These are phyloP conservation scores for Carex parvula DNA, from an alignment of 176 grass and related monocot genomes.

Conservation along the genomic window DNA sequence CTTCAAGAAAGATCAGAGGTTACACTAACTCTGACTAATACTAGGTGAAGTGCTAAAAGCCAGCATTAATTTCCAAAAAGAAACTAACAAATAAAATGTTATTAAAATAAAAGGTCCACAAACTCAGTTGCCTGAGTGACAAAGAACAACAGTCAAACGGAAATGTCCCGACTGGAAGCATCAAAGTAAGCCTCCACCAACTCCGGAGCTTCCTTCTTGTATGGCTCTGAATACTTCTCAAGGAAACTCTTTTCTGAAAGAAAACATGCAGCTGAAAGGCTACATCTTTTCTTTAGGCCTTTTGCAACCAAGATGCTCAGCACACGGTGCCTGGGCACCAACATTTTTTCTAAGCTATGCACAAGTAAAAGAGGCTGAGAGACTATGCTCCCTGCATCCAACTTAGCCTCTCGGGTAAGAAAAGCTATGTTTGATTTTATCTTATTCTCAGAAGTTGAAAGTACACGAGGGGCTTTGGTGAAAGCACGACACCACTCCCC, in stretches of 20 bases:
- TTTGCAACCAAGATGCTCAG: neutral
- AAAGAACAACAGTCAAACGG: too few relatives aligned
- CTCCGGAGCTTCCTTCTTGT: neutral
- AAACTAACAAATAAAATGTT: too few relatives aligned
- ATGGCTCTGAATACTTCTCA: neutral
- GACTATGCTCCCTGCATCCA: neutral
- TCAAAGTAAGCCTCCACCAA: too few relatives aligned
- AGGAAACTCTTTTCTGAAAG: neutral
- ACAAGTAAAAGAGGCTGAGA: neutral
- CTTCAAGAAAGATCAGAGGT: too few relatives aligned
- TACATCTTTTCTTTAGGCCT: neutral
- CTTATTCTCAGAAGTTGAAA: neutral
- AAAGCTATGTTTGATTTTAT: slow-evolving; percentile 10
- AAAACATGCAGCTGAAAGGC: neutral
- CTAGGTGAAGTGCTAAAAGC: too few relatives aligned
- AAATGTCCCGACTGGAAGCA: too few relatives aligned
- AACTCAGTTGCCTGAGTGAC: too few relatives aligned
- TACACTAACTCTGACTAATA: too few relatives aligned
- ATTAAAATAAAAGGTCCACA: too few relatives aligned
- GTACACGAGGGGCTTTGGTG: neutral
- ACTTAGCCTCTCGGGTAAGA: neutral
- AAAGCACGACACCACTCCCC: neutral
- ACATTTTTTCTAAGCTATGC: neutral
- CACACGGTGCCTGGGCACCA: neutral
- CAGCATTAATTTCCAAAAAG: too few relatives aligned